Conservation (phyloP, 1,284 basidiomycete genomes). For the Neolentinus lepideus region DNA sequence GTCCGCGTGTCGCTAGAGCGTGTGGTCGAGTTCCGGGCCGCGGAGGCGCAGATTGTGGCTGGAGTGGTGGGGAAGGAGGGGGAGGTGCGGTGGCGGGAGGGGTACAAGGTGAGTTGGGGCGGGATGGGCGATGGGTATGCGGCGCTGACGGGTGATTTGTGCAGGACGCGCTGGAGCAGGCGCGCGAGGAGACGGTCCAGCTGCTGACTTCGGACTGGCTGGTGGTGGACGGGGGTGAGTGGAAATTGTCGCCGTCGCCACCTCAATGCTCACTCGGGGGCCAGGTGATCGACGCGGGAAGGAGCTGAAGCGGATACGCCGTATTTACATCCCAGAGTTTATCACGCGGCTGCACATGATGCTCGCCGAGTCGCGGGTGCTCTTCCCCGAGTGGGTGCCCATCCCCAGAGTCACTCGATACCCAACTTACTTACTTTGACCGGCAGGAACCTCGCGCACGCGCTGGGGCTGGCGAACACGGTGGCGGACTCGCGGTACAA, state of each 20-base stretch:
- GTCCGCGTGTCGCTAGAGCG: slow-evolving; percentile 59
- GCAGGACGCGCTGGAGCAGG: slow-evolving; percentile 37
- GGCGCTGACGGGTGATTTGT: slow-evolving; percentile 31
- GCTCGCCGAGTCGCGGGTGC: slow-evolving; percentile 66
- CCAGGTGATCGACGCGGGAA: slow-evolving; percentile 49
- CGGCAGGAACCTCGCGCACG: slow-evolving; percentile 78
- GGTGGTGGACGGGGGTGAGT: slow-evolving; percentile 40
- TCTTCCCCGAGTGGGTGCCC: slow-evolving; percentile 51
- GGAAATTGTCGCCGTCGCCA: slow-evolving; percentile 12
- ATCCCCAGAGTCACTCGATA: neutral
- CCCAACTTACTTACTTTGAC: slow-evolving; percentile 1
- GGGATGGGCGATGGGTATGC: neutral
- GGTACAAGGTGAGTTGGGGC: slow-evolving; percentile 43
- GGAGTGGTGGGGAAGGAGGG: slow-evolving; percentile 48
- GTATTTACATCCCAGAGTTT: slow-evolving; percentile 88
- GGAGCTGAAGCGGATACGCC: slow-evolving; percentile 77
- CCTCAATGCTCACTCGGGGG: slow-evolving; percentile 7
- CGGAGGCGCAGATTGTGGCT: slow-evolving; percentile 29
- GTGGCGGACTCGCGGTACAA: slow-evolving; percentile 87
- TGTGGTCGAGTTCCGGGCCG: slow-evolving; percentile 48
- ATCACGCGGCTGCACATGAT: slow-evolving; percentile 80
- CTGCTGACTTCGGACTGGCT: slow-evolving; percentile 76
- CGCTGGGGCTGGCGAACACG: slow-evolving; percentile 73
- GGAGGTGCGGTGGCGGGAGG: slow-evolving; percentile 50
- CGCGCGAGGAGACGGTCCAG: slow-evolving; percentile 52